These are phyloP conservation scores for Rhodotorula sp. DNA, from an alignment of 1,284 basidiomycete genomes.

Conservation along the genomic window DNA sequence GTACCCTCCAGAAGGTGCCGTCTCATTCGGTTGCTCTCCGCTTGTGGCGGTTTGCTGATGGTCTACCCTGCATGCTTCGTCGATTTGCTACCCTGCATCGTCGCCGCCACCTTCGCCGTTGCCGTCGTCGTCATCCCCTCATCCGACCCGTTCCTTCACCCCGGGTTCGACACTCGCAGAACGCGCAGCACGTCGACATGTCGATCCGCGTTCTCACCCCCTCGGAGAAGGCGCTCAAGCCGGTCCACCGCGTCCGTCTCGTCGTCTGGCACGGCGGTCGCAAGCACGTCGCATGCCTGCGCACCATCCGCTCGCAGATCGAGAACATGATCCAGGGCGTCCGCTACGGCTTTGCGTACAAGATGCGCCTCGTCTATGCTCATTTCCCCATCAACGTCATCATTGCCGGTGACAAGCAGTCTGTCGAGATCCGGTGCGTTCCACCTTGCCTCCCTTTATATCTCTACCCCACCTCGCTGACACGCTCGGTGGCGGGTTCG, in stretches of 20 bases:
- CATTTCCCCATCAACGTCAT: slow-evolving; percentile 99
- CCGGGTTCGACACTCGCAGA: slow-evolving; percentile 45
- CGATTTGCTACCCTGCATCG: background rate
- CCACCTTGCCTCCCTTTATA: slow-evolving; percentile 33
- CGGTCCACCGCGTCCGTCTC: slow-evolving; percentile 74
- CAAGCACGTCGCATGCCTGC: slow-evolving; percentile 97
- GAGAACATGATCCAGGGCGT: slow-evolving; percentile 98
- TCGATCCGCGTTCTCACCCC: slow-evolving; percentile 78
- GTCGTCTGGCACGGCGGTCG: slow-evolving; percentile 97
- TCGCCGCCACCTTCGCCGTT: background rate
- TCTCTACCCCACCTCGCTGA: background rate
- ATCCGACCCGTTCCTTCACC: background rate
- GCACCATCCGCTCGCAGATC: slow-evolving; percentile 92
- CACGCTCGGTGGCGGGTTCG: too few species aligned
- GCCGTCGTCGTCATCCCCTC: background rate
- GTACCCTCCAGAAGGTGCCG: slow-evolving; percentile 71
- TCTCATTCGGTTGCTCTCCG: background rate
- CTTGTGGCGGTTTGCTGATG: background rate
- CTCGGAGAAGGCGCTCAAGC: slow-evolving; percentile 53
- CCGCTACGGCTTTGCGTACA: slow-evolving; percentile 99
- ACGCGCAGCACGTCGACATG: slow-evolving; percentile 92
- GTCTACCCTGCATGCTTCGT: too few species aligned
- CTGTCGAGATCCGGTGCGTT: slow-evolving; percentile 97
- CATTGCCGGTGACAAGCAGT: slow-evolving; percentile 74
- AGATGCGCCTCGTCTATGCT: slow-evolving; percentile 96